A percentile compares a stretch with the other conserved stretches of the same genome.
Conservation (phyloP, 164 flowering plant genomes). For the Santalum album region DNA sequence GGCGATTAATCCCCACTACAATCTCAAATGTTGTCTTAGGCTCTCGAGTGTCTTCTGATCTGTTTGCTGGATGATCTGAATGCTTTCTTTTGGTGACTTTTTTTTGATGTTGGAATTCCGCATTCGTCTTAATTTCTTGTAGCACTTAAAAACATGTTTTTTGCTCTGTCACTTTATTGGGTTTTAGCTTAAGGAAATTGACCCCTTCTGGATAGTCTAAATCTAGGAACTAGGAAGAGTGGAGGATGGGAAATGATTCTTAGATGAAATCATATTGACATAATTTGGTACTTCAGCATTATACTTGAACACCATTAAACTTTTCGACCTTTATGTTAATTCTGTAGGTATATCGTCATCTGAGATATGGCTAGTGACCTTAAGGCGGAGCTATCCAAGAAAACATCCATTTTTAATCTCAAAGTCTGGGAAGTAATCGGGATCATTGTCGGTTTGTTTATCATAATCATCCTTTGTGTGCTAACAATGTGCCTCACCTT, state of each 20-base stretch:
- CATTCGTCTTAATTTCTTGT: too few species aligned
- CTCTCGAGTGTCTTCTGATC: constrained; percentile 8
- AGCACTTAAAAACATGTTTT: too few species aligned
- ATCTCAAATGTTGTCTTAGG: neutral
- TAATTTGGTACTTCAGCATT: neutral
- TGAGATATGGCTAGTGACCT: constrained; percentile 37
- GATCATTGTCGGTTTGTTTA: constrained; percentile 39
- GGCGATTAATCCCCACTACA: neutral
- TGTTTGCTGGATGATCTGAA: constrained; percentile 1
- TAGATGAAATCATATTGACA: neutral
- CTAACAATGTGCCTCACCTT: constrained; percentile 40
- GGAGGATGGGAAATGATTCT: neutral
- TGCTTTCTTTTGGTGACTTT: constrained; percentile 3
- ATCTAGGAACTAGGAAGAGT: neutral
- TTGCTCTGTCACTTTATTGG: neutral
- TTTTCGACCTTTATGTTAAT: neutral
- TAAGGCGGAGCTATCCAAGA: constrained; percentile 33
- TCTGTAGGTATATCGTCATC: constrained; percentile 9
- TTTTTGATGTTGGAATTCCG: neutral
- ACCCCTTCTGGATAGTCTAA: neutral
- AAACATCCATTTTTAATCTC: constrained; percentile 33
- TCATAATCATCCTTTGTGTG: constrained; percentile 37
- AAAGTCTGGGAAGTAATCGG: constrained; percentile 67
- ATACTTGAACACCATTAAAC: neutral
- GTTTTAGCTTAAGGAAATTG: neutral